These are phyloP conservation scores for Meira nashicola DNA, from an alignment of 1,284 basidiomycete species.

Conservation along the genomic window DNA sequence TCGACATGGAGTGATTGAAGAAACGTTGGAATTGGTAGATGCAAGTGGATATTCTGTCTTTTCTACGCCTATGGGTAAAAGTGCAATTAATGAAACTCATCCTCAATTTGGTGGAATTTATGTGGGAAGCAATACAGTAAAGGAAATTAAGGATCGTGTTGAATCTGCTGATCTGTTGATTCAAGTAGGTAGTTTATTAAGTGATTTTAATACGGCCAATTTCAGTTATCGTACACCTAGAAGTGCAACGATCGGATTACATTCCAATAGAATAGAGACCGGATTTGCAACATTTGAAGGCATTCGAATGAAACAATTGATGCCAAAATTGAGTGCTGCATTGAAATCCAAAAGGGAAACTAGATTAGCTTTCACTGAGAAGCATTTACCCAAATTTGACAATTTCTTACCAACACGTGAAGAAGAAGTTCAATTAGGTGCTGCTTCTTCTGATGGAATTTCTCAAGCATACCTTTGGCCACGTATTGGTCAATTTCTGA, in stretches of 20 bases:
- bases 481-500: slow-evolving; percentile 72
- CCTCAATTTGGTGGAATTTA: slow-evolving; percentile 81
- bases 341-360: slow-evolving; percentile 14
- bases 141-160: slow-evolving; percentile 68
- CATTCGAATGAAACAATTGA: slow-evolving; percentile 46
- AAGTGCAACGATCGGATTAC: slow-evolving; percentile 62
- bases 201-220: slow-evolving; percentile 86
- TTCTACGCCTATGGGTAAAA: slow-evolving; percentile 82
- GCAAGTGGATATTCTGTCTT: slow-evolving; percentile 58
- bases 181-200: slow-evolving; percentile 72
- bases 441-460: slow-evolving; percentile 12
- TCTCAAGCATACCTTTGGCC: slow-evolving; percentile 68
- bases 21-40: slow-evolving; percentile 67
- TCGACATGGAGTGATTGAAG: slow-evolving; percentile 69
- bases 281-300: slow-evolving; percentile 56
- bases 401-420: slow-evolving; percentile 21
- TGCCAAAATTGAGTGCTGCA: slow-evolving; percentile 32
- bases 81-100: slow-evolving; percentile 70
- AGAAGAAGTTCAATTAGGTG: slow-evolving; percentile 14
- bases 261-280: slow-evolving; percentile 59
- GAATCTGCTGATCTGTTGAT: slow-evolving; percentile 79
- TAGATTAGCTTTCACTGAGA: slow-evolving; percentile 19
- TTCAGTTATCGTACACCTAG: slow-evolving; percentile 49
- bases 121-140: slow-evolving; percentile 40
- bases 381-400: slow-evolving; percentile 19